phyloP scores from a whole-genome alignment of 2,329 filamentous ascomycete species.

The Fusarium floridanum region DNA sequence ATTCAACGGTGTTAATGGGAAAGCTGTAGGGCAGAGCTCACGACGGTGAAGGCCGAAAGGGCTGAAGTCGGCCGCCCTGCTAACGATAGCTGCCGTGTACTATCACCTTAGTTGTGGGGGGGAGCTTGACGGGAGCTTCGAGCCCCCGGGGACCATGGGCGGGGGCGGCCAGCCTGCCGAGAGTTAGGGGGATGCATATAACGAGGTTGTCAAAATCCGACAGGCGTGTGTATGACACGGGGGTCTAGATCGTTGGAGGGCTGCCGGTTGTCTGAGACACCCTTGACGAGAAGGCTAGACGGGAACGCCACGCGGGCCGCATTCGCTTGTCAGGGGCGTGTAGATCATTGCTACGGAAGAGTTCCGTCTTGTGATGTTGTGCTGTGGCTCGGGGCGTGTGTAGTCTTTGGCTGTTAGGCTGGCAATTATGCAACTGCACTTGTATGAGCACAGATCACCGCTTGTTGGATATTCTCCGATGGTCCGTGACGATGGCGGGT shows the following conservation, averaged over 20 bases:
- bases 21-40: neutral
- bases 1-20: neutral
- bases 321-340: neutral
- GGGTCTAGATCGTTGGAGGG: slow-evolving; percentile 10
- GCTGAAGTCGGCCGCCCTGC: slow-evolving; percentile 7
- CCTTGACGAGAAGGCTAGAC: neutral
- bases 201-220: neutral
- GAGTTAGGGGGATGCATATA: neutral
- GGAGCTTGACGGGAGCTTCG: neutral
- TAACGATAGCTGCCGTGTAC: slow-evolving; percentile 13
- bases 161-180: neutral
- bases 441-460: neutral
- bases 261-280: slow-evolving; percentile 20
- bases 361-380: neutral
- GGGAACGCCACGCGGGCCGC: slow-evolving; percentile 17
- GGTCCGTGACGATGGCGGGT: neutral
- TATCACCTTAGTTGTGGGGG: neutral
- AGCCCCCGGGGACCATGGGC: neutral
- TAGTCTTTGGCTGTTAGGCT: neutral
- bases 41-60: slow-evolving; percentile 3
- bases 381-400: neutral
- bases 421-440: neutral
- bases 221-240: neutral
- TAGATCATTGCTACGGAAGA: slow-evolving; percentile 2
- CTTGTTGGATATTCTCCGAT: slow-evolving; percentile 5